Percentiles rank a stretch among this genome's conserved stretches.
phyloP scores from a whole-genome alignment of 257 asterid species.

The Ophiorrhiza pumila region DNA sequence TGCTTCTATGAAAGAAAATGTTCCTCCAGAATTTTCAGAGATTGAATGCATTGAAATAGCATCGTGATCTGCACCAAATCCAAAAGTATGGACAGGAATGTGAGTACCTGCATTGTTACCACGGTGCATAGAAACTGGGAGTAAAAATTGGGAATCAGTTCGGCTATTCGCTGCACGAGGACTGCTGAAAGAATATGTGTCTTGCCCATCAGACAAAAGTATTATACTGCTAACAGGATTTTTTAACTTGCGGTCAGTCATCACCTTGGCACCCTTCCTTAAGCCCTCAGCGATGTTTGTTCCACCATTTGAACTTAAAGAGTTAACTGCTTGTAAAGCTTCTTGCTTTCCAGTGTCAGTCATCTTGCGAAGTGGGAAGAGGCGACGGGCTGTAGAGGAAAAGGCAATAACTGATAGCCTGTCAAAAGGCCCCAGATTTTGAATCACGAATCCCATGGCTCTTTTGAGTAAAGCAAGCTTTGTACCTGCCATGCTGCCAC shows the following conservation, averaged over 20 bases:
- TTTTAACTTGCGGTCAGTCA: constrained; percentile 62
- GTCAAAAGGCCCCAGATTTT: constrained; percentile 70
- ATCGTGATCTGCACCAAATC: constrained; percentile 92
- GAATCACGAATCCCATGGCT: constrained; percentile 94
- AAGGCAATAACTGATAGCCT: constrained; percentile 87
- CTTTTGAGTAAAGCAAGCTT: constrained; percentile 83
- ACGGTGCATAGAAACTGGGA: constrained; percentile 56
- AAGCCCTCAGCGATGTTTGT: constrained; percentile 78
- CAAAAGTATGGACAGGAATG: constrained; percentile 81
- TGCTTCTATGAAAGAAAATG: constrained; percentile 87
- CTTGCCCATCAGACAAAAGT: constrained; percentile 92
- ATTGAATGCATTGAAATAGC: constrained; percentile 71
- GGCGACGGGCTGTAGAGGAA: constrained; percentile 80
- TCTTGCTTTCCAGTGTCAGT: constrained; percentile 56
- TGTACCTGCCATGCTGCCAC: constrained; percentile 98
- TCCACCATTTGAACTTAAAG: constrained; percentile 78
- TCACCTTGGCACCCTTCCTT: constrained; percentile 70
- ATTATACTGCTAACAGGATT: constrained; percentile 72
- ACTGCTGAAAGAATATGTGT: constrained; percentile 44
- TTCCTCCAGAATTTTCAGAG: constrained; percentile 85
- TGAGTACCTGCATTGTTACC: constrained; percentile 30
- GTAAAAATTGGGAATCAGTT: constrained; percentile 34
- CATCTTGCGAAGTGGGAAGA: constrained; percentile 84
- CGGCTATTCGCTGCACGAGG: constrained; percentile 21
- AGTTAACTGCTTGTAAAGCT: constrained; percentile 77